Evolutionary conservation across 805 yeast species (phyloP).

Genomic region (Cyberlindnera samutprakarnensis): DNA sequence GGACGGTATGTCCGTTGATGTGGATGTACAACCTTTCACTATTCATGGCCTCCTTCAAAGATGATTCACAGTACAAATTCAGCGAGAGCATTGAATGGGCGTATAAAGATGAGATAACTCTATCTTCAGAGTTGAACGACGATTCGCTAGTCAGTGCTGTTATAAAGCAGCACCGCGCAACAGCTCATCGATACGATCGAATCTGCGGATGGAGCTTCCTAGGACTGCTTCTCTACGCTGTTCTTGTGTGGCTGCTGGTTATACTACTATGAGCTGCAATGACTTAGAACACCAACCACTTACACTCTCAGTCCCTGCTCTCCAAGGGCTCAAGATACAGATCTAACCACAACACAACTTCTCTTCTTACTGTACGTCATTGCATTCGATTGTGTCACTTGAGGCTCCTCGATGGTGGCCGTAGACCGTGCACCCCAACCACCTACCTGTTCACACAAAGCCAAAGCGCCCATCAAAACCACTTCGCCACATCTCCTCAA

Average conservation of each 20-base stretch:
- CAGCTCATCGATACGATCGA: constrained; percentile 5
- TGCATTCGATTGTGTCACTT: too few species aligned
- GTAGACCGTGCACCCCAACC: too few species aligned
- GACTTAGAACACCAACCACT: too few species aligned
- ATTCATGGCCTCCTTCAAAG: constrained; percentile 2
- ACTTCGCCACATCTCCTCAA: too few species aligned
- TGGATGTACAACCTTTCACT: constrained; percentile 16
- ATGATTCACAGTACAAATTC: constrained; percentile 8
- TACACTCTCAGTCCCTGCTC: too few species aligned
- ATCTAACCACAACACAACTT: too few species aligned
- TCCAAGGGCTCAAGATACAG: too few species aligned
- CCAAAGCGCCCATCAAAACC: too few species aligned
- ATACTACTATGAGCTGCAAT: too few species aligned
- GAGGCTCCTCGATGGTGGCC: too few species aligned
- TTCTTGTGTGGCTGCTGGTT: constrained; percentile 5
- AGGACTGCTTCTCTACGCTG: constrained; percentile 4
- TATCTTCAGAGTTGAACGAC: constrained; percentile 4
- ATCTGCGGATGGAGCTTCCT: constrained; percentile 16
- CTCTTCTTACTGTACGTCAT: too few species aligned
- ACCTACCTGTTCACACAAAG: too few species aligned
- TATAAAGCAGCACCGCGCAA: constrained; percentile 10
- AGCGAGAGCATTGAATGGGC: constrained; percentile 14
- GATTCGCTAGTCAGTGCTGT: constrained; percentile 7
- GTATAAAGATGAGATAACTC: constrained; percentile 9
- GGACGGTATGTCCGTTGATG: constrained; percentile 11